These are phyloP conservation scores for Epicoccum nigrum DNA, from an alignment of 2,329 filamentous ascomycete species.

Conservation along the genomic window DNA sequence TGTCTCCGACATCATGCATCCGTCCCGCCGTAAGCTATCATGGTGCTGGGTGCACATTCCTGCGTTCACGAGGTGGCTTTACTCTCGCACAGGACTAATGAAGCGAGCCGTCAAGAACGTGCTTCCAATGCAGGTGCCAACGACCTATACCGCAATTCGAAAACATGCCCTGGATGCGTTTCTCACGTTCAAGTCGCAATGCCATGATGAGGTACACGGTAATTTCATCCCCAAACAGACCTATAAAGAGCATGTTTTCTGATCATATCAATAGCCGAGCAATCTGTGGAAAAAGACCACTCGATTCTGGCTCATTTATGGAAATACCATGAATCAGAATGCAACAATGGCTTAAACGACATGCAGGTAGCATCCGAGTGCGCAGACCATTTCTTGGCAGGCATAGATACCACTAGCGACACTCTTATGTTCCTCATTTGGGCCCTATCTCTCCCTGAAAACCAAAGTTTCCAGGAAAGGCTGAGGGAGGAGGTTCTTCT, in stretches of 20 bases:
- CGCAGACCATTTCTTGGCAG: slow-evolving; percentile 1
- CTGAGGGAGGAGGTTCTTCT: neutral
- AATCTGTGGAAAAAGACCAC: neutral
- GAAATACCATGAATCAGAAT: neutral
- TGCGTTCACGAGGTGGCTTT: neutral
- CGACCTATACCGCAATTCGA: slow-evolving; percentile 2
- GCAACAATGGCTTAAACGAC: neutral
- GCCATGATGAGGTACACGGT: neutral
- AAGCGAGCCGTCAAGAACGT: neutral
- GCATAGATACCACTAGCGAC: slow-evolving; percentile 1
- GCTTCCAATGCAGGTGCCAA: neutral
- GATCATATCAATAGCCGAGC: neutral
- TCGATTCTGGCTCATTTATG: slow-evolving; percentile 2
- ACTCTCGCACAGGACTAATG: neutral
- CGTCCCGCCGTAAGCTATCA: neutral
- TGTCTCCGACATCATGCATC: neutral
- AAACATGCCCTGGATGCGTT: neutral
- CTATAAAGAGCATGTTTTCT: neutral
- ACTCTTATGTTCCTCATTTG: slow-evolving; percentile 1
- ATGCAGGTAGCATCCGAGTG: slow-evolving; percentile 1
- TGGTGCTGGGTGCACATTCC: slow-evolving; percentile 1
- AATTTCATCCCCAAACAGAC: neutral
- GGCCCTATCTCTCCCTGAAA: slow-evolving; percentile 1
- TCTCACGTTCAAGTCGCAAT: neutral
- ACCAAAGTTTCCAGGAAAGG: neutral